Base-by-base conservation (phyloP, 768 basidiomycete genomes). In the Gloeopeniophorella convolvens region DNA sequence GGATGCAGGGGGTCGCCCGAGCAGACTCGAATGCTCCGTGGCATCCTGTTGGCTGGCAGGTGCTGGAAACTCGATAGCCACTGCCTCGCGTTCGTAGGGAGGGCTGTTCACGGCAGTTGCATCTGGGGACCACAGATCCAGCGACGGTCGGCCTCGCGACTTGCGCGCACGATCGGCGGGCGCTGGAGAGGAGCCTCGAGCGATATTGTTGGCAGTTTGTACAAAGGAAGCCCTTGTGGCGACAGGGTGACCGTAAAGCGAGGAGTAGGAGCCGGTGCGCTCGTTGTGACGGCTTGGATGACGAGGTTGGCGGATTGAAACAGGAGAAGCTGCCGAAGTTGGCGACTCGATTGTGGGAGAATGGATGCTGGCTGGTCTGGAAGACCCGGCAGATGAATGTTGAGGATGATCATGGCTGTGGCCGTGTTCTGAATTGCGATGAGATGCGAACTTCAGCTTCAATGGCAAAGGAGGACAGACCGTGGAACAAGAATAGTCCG, bases 401-500 rank as follows among this genome's bases (percentile, higher is more conserved):
- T 52, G 48, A n/a, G 36, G 44, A 42, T 58, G 54, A 13, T 51
- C 60, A 54, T 60, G 63, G 39, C 65, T 56, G 56, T 75, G 66
- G 45, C 34, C 62, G 39, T 36, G 48, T 10, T 54, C 51, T 50
- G 24, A 10, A 34, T 16, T 42, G 43, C 11, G 3, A 31, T 58
- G n/a, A 56, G 43, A 11, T 7, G 8, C 27, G 7, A 8, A n/a
- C 5, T n/a, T 24, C 35, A 20, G 24, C 35, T 39, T 26, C 39
- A 42, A 28, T 10, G 46, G 28, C 28, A 59, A 46, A 1, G 7
- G 16, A 16, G 41, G 32, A 59, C 80, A 56, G 57, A 89, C 94
- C 96, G 60, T 94, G 93, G 75, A 98, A 98, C 42, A 99, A 70
- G 72, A 95, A 88, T 30, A 99, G 68, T 8, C 96, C 96, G 39